These are phyloP conservation scores for Starmerella gropengiesseri DNA, from an alignment of 805 yeast genomes.

Conservation along the genomic window DNA sequence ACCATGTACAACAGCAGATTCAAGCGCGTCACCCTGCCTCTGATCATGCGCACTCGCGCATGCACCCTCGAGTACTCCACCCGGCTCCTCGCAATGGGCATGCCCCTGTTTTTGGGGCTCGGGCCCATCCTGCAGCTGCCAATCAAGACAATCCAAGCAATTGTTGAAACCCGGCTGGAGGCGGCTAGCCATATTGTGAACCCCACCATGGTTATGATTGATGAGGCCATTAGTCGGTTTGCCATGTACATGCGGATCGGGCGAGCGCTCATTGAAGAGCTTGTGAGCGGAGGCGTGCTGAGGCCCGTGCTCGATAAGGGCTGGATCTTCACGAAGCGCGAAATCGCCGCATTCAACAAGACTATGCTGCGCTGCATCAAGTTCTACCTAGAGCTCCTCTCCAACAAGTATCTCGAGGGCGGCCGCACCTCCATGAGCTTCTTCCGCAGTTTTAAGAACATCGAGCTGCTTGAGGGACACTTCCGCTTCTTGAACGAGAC, in stretches of 20 bases:
- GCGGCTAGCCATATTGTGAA: conserved; percentile 70
- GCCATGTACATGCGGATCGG: conserved; percentile 66
- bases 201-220: conserved; percentile 93
- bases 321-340: conserved; percentile 60
- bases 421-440: conserved; percentile 42
- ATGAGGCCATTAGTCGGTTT: conserved; percentile 82
- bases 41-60: conserved; percentile 72
- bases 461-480: conserved; percentile 75
- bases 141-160: conserved; percentile 63
- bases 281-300: conserved; percentile 38
- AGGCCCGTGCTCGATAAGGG: conserved; percentile 44
- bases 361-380: conserved; percentile 63
- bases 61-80: conserved; percentile 53
- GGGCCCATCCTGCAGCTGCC: conserved; percentile 66
- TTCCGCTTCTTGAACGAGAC: conserved; percentile 69
- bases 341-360: conserved; percentile 54
- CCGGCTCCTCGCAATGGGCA: conserved; percentile 48
- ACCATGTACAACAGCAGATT: conserved; percentile 58
- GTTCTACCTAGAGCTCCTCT: conserved; percentile 58
- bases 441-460: conserved; percentile 78
- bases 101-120: conserved; percentile 57
- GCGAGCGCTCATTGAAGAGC: conserved; percentile 58
- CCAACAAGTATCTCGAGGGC: conserved; percentile 68
- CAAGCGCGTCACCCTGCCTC: conserved; percentile 59
- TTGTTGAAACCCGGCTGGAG: conserved; percentile 57